Evolutionary conservation across 2,329 filamentous ascomycete species (phyloP), one percentile per base, ranked within the genome.

Genomic region (Coniochaeta prunicola): DNA sequence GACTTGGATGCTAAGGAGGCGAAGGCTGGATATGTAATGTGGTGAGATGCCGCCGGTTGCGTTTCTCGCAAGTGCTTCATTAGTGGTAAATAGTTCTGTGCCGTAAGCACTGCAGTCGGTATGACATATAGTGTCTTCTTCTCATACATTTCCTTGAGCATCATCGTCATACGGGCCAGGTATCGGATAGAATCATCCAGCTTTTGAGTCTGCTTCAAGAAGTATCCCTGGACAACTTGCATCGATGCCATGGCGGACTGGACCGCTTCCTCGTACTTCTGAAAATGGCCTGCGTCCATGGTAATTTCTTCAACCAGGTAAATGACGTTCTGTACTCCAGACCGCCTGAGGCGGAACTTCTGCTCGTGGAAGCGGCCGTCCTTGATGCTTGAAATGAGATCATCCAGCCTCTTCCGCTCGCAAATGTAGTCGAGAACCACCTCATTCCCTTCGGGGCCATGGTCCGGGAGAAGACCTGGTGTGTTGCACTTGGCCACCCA

Each of bases 351-450:
- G 1, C 90, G 86, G 68, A 92, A 93, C 69, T 94, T 93, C 69
- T 94, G 90, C 69, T 94, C 90, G 64, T 88, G 87, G 65, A 92
- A 93, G 2, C 90, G 85, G 1, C 89, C 89, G 62, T 93, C 90
- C 70, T 89, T 91, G 73, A 94, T 91, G 62, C 88, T 92, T 56
- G 81, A 77, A n/a, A 93, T 80, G 53, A 94, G 75, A 69, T 94
- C 90, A 67, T 93, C 90, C 0, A 92, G 80, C 9, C 90, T 80
- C 69, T 94, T 94, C 61, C 90, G 81, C 73, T 94, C 90, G 1
- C 92, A 82, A 50, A 94, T 90, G 79, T 87, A 91, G 70, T 93
- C 90, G 4, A 94, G 77, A 53, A 91, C 84, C 13, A 93, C 73
- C 69, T 92, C 89, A 17, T 87, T 28, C 8, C 45, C 24, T 66